Evolutionary conservation across 2,329 filamentous ascomycete genomes (phyloP).

Genomic region (Paecilomyces variotii): DNA sequence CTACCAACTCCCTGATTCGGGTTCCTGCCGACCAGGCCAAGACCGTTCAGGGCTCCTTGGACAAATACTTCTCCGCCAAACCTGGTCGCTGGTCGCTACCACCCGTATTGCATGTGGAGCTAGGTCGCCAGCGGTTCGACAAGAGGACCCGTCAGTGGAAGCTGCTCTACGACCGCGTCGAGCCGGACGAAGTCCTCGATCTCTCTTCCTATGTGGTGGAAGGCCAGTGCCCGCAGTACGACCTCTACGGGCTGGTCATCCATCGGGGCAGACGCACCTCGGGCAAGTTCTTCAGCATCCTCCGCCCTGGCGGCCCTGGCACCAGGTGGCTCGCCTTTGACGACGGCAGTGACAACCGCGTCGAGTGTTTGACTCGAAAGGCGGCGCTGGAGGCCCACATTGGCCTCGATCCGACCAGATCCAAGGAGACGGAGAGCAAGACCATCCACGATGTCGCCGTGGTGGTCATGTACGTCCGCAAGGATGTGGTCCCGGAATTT

Average conservation of each 20-base stretch:
- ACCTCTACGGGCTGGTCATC: conserved; percentile 53
- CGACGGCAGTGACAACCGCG: conserved; percentile 47
- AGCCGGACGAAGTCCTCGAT: conserved; percentile 46
- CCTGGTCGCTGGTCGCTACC: conserved; percentile 38
- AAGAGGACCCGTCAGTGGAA: conserved; percentile 47
- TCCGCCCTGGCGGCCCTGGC: conserved; percentile 49
- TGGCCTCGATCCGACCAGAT: conserved; percentile 35
- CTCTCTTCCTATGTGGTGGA: conserved; percentile 31
- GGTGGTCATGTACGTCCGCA: conserved; percentile 49
- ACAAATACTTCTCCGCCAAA: conserved; percentile 23
- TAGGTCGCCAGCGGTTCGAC: conserved; percentile 52
- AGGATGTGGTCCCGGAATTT: conserved; percentile 37
- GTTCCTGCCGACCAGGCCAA: conserved; percentile 31
- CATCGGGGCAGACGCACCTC: conserved; percentile 53
- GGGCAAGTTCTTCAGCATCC: conserved; percentile 51
- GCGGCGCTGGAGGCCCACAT: conserved; percentile 47
- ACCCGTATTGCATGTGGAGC: conserved; percentile 46
- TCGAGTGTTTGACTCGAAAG: conserved; percentile 49
- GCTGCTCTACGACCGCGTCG: conserved; percentile 49
- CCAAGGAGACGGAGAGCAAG: conserved; percentile 32
- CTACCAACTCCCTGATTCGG: conserved; percentile 32
- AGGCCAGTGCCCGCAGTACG: conserved; percentile 39
- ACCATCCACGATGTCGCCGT: conserved; percentile 45
- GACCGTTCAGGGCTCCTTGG: conserved; percentile 30
- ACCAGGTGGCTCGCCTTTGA: conserved; percentile 54